Base-by-base conservation (phyloP, 2,329 filamentous ascomycete species). In the Monosporascus sp. region DNA sequence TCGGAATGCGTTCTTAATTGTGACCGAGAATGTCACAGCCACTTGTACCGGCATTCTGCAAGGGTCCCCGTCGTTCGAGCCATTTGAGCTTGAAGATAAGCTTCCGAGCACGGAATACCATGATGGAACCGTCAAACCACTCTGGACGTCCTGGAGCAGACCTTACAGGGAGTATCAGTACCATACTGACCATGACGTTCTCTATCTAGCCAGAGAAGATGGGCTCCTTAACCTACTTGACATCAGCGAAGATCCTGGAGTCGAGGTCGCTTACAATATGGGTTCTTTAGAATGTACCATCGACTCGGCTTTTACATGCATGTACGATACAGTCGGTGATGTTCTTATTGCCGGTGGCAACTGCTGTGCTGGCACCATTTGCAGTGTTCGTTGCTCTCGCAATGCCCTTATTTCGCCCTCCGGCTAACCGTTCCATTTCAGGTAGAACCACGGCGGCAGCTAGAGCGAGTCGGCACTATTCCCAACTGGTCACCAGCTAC, bases 121-220 rank as follows among this genome's bases (percentile, higher is more conserved):
- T 58, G 74, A 77, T 55, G 82, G 76, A 26, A 68, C 56, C 37
- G 71, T 64, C 37, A 65, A 56, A 40, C 87, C 88, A 1, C 70
- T 89, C 3, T 97, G 91, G 89, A 88, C 87, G 3, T 84, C 88
- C 24, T 99, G 93, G 92, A 84, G 90, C 27, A 82, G 89, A 55
- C 88, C 91, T 2, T 80, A 84, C 55, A 85, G 93, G 7, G 79
- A 84, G 24, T 79, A 79, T 55, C 71, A 75, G 14, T 87, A 86
- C 59, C 80, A 81, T 50, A 74, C 80, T 51, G 78, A 75, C 19
- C 84, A 85, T 37, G 94, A 97, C 64, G 84, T 87, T 55, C 84
- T 97, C 48, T 96, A 94, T 65, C 74, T 99, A 17, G 89, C 88
- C 11, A 84, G 92, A 52, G 93, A 97, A 71, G 93, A 97, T 65